Evolutionary conservation across 2,329 filamentous ascomycete genomes (phyloP), one percentile per base, ranked within the genome.

Genomic region (Colletotrichum brevisporum): DNA sequence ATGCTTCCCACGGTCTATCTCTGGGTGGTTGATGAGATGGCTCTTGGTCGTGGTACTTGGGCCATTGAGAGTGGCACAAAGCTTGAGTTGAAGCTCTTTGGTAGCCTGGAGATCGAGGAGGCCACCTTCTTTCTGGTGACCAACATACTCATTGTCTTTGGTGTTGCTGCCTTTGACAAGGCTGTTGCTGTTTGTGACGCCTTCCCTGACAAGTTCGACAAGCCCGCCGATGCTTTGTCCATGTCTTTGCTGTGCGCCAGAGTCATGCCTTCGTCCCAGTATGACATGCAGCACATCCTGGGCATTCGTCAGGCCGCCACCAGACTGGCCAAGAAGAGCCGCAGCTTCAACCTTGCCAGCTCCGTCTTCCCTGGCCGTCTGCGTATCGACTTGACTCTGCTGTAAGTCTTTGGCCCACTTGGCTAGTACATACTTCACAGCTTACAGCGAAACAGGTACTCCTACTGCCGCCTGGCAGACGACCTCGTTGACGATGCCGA

Each of bases 331-430:
- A 83, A 82, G 63, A 94, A 94, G 75, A 94, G 91, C 73, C 85
- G 91, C 55, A 93, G 91, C 73, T 94, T 94, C 76, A 93, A 92
- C 72, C 81, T 94, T 6, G 92, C 91, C 0, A 92, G 90, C 71
- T 88, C 89, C 0, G 87, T 89, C 0, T 94, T 94, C 71, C 85
- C 88, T 47, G 91, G 91, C 1, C 85, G 89, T 26, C 80, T 94
- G 8, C 86, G 91, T 5, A 89, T 91, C 36, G 91, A 94, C 72
- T 76, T 94, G 13, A 85, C 92, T 27, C 79, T 92, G 1, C 79
- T 94, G 80, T 88, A 76, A 76, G 85, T 75, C 10, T 13, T 15
- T n/a, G 5, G 27, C 31, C 26, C 21, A 24, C 5, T 10, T 16
- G 27, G 24, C 5, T 24, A 27, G 15, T 9, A 0, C 3, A 5